Evolutionary conservation across 2,329 filamentous ascomycete species (phyloP).

Genomic region (Microascus cirrosus): DNA sequence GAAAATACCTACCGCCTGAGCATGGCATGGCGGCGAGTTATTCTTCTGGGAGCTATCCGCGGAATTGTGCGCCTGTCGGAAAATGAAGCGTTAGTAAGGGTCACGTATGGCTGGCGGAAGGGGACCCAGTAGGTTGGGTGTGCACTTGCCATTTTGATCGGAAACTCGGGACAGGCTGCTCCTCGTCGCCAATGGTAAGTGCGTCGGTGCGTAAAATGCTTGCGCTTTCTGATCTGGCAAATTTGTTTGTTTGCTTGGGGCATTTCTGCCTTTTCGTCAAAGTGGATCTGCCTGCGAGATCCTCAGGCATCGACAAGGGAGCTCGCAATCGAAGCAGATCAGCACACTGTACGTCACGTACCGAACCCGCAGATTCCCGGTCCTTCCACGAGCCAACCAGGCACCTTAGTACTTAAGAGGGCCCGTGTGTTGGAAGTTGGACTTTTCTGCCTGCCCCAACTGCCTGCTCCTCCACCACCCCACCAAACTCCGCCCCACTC

Average conservation of each 20-base stretch:
- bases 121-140: too few relatives aligned
- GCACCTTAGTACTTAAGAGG: too few relatives aligned
- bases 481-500: not conserved
- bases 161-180: too few relatives aligned
- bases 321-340: too few relatives aligned
- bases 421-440: not conserved
- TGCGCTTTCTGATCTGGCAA: not conserved
- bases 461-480: not conserved
- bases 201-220: not conserved
- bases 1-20: conserved; percentile 57
- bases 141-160: too few relatives aligned
- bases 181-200: not conserved
- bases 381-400: too few relatives aligned
- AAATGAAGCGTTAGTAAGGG: not conserved
- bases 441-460: not conserved
- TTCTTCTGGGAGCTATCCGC: conserved; percentile 17
- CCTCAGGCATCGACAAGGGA: not conserved
- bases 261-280: not conserved
- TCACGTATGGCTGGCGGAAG: not conserved
- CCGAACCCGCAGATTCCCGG: too few relatives aligned
- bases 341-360: too few relatives aligned
- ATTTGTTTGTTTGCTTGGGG: not conserved
- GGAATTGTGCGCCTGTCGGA: not conserved
- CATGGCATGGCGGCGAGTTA: conserved; percentile 75
- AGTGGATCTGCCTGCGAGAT: not conserved